These are phyloP conservation scores for Mycena leptocephala DNA, from an alignment of 768 basidiomycete genomes.

Conservation along the genomic window DNA sequence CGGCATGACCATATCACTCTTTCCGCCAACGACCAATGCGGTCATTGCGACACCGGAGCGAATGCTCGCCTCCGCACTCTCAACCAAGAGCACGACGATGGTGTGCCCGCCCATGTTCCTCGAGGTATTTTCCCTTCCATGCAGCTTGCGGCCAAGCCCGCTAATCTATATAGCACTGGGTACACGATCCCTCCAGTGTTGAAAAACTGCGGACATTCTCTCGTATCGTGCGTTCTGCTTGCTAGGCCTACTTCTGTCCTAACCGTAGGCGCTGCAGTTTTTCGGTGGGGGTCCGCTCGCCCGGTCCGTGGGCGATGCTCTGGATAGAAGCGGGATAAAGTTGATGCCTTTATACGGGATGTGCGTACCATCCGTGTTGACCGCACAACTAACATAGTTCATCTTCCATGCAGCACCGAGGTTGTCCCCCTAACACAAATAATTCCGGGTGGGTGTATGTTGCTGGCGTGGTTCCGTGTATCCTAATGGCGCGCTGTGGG, in stretches of 20 bases:
- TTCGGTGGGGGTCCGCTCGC: constrained; percentile 8
- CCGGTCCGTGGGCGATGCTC: neutral
- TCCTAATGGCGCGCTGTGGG: neutral
- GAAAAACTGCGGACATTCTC: constrained; percentile 7
- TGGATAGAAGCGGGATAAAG: neutral
- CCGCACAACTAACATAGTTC: neutral
- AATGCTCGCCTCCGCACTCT: neutral
- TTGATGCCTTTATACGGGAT: neutral
- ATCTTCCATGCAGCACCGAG: neutral
- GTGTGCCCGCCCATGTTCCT: constrained; percentile 18
- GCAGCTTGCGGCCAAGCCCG: neutral
- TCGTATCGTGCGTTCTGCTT: neutral
- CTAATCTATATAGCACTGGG: neutral
- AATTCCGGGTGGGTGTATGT: neutral
- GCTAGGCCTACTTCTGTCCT: neutral
- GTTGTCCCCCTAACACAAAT: neutral
- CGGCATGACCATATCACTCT: neutral
- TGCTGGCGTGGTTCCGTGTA: neutral
- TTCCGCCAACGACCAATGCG: constrained; percentile 9
- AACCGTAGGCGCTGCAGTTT: neutral
- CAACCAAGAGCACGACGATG: constrained; percentile 12
- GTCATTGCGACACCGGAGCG: constrained; percentile 15
- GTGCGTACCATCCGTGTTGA: neutral
- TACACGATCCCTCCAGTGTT: neutral
- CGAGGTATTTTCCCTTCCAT: constrained; percentile 1